A percentile compares a stretch with the other conserved stretches of the same genome.
These are phyloP conservation scores for Asterochloris erici DNA, from an alignment of 139 green algal genomes.

Conservation along the genomic window DNA sequence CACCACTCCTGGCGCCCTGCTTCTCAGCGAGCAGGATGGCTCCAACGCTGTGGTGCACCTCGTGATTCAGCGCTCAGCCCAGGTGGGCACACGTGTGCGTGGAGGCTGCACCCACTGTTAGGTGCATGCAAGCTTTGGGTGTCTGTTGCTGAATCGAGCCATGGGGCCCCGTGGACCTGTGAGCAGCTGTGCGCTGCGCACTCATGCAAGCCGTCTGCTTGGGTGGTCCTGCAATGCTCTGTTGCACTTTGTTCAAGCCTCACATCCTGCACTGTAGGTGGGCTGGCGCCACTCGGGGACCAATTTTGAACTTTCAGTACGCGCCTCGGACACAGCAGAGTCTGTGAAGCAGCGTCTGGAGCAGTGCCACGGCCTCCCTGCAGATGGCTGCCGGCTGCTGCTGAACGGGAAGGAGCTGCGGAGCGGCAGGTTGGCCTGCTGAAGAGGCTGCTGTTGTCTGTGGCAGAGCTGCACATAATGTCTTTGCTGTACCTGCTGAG, in stretches of 20 bases:
- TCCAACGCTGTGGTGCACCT: constrained; percentile 41
- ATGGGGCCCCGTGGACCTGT: too few relatives aligned
- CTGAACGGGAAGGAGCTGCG: constrained; percentile 20
- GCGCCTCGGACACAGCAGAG: constrained; percentile 28
- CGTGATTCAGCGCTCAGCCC: constrained; percentile 38
- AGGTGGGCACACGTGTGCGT: constrained; percentile 20
- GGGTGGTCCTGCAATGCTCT: too few relatives aligned
- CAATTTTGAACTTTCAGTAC: constrained; percentile 51
- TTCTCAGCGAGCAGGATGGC: neutral
- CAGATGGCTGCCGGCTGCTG: constrained; percentile 15
- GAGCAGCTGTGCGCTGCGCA: too few relatives aligned
- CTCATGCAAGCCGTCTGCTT: too few relatives aligned
- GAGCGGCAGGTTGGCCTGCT: too few relatives aligned
- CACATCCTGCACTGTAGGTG: neutral
- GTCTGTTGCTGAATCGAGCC: too few relatives aligned
- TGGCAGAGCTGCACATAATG: neutral
- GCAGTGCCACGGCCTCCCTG: constrained; percentile 14
- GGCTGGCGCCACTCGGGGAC: neutral
- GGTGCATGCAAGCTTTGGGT: too few relatives aligned
- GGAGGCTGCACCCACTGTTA: neutral
- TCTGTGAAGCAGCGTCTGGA: constrained; percentile 41
- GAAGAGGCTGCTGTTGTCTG: neutral
- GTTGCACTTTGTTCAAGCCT: neutral
- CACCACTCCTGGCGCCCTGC: neutral
- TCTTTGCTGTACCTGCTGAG: too few relatives aligned